Base-by-base conservation (phyloP, 1,284 basidiomycete genomes). In the Omphalotus olearius region DNA sequence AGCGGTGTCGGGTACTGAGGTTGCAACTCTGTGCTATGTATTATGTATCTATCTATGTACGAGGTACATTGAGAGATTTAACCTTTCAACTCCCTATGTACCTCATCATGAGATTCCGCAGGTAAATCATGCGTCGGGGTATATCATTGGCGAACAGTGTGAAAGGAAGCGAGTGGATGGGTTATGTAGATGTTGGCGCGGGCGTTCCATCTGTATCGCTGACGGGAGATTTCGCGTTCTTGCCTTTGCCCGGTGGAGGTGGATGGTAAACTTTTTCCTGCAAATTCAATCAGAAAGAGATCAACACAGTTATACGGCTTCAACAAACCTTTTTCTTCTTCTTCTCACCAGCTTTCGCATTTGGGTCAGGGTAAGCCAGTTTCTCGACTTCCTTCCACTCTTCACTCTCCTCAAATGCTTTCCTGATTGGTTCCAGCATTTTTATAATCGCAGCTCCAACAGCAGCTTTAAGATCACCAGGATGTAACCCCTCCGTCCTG, bases 401-500 rank as follows among this genome's bases (percentile, higher is more conserved):
- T 59, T 85, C 79, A 60, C 83, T 83, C 52, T 71, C 79, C 59
- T 86, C 80, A 61, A 91, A 97, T 46, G 82, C 77, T 59, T 82
- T 78, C 58, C 88, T 81, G 47, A 99, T 87, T 0, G 96, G 96
- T 26, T 81, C 83, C 36, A 99, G 71, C 26, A 99, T 70, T n/a
- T 72, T 72, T 59, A 80, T 78, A 61, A 99, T 85, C 4, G 86
- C 88, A 26, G 83, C 82, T n/a, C 82, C 76, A 6, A 98, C 91
- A 0, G 83, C 82, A 6, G 70, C 70, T 74, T 99, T 99, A 60
- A 99, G 71, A 67, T 98, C 97, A 26, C 85, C 86, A 1, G 96
- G 97, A 67, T 98, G 93, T 4, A 99, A 62, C 55, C 81, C 79
- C 69, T 86, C 88, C 52, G 75, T 78, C 26, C 72, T 81, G 65